Percentiles rank a stretch among this genome's conserved stretches.
Evolutionary conservation across 2,329 filamentous ascomycete genomes (phyloP).

Genomic region (Reticulascus tulasneorum): DNA sequence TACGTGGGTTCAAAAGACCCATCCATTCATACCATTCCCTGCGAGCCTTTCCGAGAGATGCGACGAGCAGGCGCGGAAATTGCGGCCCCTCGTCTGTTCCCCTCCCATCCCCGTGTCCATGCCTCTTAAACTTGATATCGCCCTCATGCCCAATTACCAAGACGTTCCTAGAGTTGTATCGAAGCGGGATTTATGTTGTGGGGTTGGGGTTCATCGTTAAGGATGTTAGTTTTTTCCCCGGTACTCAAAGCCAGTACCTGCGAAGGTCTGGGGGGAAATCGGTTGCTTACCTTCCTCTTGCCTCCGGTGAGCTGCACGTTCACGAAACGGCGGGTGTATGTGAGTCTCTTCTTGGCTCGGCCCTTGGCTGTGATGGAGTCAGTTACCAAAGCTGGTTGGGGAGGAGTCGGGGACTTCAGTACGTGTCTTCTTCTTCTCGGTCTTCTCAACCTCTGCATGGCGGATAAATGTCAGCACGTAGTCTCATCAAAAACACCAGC

Average conservation of each 20-base stretch:
- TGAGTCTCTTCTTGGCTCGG: slow-evolving; percentile 93
- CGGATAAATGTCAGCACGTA: no score
- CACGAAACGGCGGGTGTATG: slow-evolving; percentile 96
- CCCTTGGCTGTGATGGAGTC: no score
- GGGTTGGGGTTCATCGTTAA: slow-evolving; percentile 40
- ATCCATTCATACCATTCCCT: no score
- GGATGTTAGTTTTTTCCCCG: slow-evolving; percentile 14
- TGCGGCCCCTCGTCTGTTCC: no score
- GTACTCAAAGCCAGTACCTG: neutral
- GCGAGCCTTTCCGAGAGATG: no score
- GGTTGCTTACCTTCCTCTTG: slow-evolving; percentile 79
- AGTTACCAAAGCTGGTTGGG: no score
- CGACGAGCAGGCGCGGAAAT: no score
- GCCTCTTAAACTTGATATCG: slow-evolving; percentile 10
- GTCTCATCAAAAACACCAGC: no score
- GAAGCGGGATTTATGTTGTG: slow-evolving; percentile 26
- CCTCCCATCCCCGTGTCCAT: neutral
- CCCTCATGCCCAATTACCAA: slow-evolving; percentile 13
- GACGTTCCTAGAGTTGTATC: slow-evolving; percentile 17
- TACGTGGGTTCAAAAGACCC: no score
- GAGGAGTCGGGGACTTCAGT: no score
- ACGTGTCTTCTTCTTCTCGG: slow-evolving; percentile 96
- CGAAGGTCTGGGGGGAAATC: neutral
- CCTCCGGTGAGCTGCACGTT: slow-evolving; percentile 96
- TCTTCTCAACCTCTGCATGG: slow-evolving; percentile 80